These are phyloP conservation scores for Monosporozyma yasuniensis DNA, from an alignment of 805 yeast genomes.

Conservation along the genomic window DNA sequence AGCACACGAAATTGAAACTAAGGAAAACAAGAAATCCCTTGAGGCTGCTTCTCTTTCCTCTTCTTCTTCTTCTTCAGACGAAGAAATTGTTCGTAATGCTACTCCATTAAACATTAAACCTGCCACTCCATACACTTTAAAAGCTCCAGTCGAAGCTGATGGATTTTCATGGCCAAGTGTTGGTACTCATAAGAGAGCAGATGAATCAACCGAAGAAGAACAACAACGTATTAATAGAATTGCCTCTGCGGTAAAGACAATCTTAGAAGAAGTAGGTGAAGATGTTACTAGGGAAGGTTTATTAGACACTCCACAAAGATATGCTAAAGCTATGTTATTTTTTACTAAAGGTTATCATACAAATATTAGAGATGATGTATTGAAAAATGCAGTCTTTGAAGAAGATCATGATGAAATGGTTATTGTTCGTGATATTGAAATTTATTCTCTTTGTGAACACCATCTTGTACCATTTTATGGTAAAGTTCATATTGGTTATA, in stretches of 20 bases:
- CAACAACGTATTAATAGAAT: constrained; percentile 62
- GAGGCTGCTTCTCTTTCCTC: no score
- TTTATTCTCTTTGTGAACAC: constrained; percentile 91
- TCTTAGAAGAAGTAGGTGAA: constrained; percentile 81
- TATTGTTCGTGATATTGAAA: constrained; percentile 88
- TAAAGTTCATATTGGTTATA: constrained; percentile 95
- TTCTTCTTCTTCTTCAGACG: not conserved
- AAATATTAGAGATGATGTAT: constrained; percentile 73
- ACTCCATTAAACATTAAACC: constrained; percentile 69
- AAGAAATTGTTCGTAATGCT: constrained; percentile 4
- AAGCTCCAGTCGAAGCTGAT: constrained; percentile 81
- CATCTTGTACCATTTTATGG: constrained; percentile 97
- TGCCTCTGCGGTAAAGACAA: constrained; percentile 68
- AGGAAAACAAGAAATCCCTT: not conserved
- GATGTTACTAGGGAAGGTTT: constrained; percentile 84
- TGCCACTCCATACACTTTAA: constrained; percentile 72
- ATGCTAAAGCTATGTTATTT: constrained; percentile 91
- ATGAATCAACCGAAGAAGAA: constrained; percentile 58
- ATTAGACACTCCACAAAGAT: constrained; percentile 88
- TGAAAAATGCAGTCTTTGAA: constrained; percentile 91
- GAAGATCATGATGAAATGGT: constrained; percentile 99
- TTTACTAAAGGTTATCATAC: constrained; percentile 97
- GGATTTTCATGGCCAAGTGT: constrained; percentile 90
- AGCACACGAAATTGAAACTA: not conserved
- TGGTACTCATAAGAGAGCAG: constrained; percentile 74